Conservation (phyloP, 306 rosid genomes). For the Vicia faba region DNA sequence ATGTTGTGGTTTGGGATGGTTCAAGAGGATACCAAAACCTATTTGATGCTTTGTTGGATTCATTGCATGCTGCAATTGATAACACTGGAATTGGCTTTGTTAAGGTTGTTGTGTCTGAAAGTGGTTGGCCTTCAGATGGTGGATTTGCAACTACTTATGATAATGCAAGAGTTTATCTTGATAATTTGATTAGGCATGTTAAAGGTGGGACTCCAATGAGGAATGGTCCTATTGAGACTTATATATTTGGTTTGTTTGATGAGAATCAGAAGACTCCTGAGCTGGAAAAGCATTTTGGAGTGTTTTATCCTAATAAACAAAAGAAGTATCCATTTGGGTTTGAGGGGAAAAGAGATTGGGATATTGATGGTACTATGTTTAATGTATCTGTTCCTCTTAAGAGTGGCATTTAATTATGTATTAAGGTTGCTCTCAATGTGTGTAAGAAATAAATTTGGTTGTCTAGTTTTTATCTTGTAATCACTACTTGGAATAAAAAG, state of each 20-base stretch:
- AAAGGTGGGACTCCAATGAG: conserved; percentile 56
- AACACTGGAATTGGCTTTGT: conserved; percentile 50
- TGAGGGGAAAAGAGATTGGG: conserved; percentile 2
- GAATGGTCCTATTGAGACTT: conserved; percentile 42
- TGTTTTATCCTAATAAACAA: conserved; percentile 32
- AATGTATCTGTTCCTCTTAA: conserved; percentile 39
- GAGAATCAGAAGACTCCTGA: conserved; percentile 43
- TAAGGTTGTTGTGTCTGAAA: conserved; percentile 65
- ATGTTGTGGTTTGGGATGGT: conserved; percentile 50
- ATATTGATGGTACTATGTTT: conserved; percentile 1
- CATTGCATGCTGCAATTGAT: conserved; percentile 59
- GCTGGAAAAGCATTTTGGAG: conserved; percentile 48
- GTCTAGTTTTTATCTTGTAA: not conserved
- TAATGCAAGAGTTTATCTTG: conserved; percentile 52
- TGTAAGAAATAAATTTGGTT: not conserved
- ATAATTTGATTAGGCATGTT: conserved; percentile 56
- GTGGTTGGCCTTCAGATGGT: conserved; percentile 69
- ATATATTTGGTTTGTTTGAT: conserved; percentile 50
- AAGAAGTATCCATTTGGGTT: conserved; percentile 45
- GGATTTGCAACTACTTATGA: conserved; percentile 45
- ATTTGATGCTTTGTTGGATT: conserved; percentile 64
- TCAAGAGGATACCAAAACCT: conserved; percentile 51
- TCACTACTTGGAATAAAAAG: not conserved
- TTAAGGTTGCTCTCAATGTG: not conserved
- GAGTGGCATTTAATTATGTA: conserved; percentile 40